Base-by-base conservation (phyloP, 1,139 yeast genomes). In the Pichia sp. region DNA sequence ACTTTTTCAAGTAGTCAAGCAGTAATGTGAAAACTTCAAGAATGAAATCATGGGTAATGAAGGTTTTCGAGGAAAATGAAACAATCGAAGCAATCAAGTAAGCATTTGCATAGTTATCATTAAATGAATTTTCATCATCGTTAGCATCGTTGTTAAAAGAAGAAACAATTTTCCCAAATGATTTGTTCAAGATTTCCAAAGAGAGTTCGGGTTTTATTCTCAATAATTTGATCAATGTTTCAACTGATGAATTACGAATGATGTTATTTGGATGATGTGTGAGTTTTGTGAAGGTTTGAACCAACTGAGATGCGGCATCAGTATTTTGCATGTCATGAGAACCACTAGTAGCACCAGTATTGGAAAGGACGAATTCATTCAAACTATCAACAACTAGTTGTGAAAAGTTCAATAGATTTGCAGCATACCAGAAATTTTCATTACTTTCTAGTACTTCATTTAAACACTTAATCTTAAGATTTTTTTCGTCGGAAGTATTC, bases 241-340 rank as follows among this genome's bases (percentile, higher is more conserved):
- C 66, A 32, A 59, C 60, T 0, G 74, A 60, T 38, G 61, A 57
- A 6, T 68, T 57, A 45, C 76, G 63, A 4, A 69, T 51, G 35
- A 62, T 61, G 40, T 64, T 66, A 28, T 62, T 61, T 28, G 61
- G 59, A 37, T 66, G 58, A 4, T 61, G 56, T 29, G 66, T 58
- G 9, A 71, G 52, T 16, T 56, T 56, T 43, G 64, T 54, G 4
- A 72, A 48, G 29, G 52, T 53, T 9, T 46, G 32, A 9, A 58
- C 48, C 4, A 60, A 40, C 36, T 55, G 58, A 7, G 54, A 47
- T 5, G 59, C 59, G 10, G 60, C 43, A 36, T 54, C 59, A n/a
- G 51, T 55, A 38, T 53, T 52, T 1, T 55, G 49, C 23, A 16
- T 16, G 23, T 16, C 23, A 7, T 52, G 53, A 9, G 40, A 28